A percentile compares a stretch with the other conserved stretches of the same genome.
Evolutionary conservation across 2,329 filamentous ascomycete genomes (phyloP).

Genomic region (Fusarium cyanostomum): DNA sequence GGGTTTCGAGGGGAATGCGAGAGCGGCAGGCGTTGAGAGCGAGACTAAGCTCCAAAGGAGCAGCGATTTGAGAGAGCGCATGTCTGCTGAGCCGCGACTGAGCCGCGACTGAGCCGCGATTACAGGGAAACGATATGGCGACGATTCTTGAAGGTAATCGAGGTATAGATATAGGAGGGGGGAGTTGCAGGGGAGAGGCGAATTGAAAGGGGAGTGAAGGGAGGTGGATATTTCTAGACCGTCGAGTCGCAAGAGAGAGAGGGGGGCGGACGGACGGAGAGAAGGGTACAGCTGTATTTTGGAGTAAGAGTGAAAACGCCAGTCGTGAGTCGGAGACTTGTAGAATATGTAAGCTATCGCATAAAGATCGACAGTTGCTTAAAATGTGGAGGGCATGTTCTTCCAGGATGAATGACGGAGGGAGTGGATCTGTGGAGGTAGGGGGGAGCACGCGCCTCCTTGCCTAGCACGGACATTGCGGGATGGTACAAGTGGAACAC

Average conservation of each 20-base stretch:
- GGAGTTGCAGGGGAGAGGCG: not conserved
- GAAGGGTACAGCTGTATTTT: constrained; percentile 9
- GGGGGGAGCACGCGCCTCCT: constrained; percentile 29
- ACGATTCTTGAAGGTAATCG: not conserved
- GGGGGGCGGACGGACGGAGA: not conserved
- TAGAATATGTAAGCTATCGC: not conserved
- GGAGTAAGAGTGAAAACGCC: not conserved
- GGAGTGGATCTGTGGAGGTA: constrained; percentile 13
- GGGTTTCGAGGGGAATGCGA: constrained; percentile 28
- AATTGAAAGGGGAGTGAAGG: not conserved
- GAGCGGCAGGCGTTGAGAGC: constrained; percentile 26
- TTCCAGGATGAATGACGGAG: constrained; percentile 24
- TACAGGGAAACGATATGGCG: not conserved
- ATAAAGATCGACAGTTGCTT: constrained; percentile 3
- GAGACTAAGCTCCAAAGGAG: constrained; percentile 42
- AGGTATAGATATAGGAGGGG: not conserved
- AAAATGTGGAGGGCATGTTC: constrained; percentile 7
- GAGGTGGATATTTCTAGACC: not conserved
- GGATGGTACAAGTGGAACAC: constrained; percentile 1
- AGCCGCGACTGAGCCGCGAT: not conserved
- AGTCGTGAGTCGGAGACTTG: not conserved
- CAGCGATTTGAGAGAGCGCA: constrained; percentile 38
- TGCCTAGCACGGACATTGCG: constrained; percentile 19
- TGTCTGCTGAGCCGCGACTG: constrained; percentile 5
- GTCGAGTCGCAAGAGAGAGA: not conserved